These are phyloP conservation scores for Xylaria cubensis DNA, from an alignment of 495 filamentous ascomycete genomes.

Conservation along the genomic window DNA sequence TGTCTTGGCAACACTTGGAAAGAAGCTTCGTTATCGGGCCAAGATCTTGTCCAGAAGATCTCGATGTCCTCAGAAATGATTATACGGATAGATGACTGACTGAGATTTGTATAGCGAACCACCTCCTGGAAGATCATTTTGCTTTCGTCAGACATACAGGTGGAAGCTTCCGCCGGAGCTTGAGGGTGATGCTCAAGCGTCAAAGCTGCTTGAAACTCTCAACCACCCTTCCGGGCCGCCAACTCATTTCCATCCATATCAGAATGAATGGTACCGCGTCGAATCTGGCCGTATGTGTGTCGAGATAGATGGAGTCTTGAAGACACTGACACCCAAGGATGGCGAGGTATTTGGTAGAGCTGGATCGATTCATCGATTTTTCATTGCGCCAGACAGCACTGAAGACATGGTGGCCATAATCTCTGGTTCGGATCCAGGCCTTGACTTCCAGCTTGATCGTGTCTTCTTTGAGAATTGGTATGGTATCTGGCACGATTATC, in stretches of 20 bases:
- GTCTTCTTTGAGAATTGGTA: constrained; percentile 58
- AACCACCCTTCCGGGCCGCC: constrained; percentile 35
- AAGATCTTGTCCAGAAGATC: neutral
- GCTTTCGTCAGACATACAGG: constrained; percentile 14
- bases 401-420: constrained; percentile 23
- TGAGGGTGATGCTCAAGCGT: neutral
- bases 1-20: neutral
- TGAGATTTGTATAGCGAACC: neutral
- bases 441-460: constrained; percentile 37
- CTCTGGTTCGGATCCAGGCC: constrained; percentile 10
- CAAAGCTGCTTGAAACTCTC: neutral
- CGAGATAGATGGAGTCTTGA: constrained; percentile 35
- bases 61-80: neutral
- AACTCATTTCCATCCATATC: constrained; percentile 44
- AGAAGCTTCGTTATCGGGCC: neutral
- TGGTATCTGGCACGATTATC: constrained; percentile 48
- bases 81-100: neutral
- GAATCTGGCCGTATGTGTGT: constrained; percentile 36
- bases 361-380: constrained; percentile 40
- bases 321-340: constrained; percentile 32
- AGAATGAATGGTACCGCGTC: constrained; percentile 43
- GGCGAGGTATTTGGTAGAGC: constrained; percentile 39
- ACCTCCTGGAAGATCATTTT: constrained; percentile 16
- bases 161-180: constrained; percentile 6
- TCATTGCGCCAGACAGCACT: constrained; percentile 23